Conservation (phyloP, 768 basidiomycete genomes). For the Paxillus ammoniavirescens region DNA sequence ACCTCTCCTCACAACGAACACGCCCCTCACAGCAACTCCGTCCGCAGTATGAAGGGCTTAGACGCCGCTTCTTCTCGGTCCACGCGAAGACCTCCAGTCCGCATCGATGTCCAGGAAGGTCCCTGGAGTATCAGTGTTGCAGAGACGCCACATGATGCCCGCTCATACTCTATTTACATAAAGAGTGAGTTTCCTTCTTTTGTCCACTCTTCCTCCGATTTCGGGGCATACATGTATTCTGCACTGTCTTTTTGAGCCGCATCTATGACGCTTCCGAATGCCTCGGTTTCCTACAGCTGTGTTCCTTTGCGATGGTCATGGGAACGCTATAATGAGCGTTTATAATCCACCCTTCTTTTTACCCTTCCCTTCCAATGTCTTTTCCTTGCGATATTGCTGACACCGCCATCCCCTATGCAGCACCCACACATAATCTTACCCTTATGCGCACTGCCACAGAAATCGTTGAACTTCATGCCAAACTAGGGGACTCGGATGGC, state of each 20-base stretch:
- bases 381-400: conserved; percentile 26
- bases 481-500: conserved; percentile 67
- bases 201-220: conserved; percentile 22
- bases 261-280: conserved; percentile 24
- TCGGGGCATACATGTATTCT: conserved; percentile 15
- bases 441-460: conserved; percentile 77
- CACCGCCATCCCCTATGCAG: conserved; percentile 41
- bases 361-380: conserved; percentile 7
- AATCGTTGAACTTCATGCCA: conserved; percentile 77
- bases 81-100: conserved; percentile 49
- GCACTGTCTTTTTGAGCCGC: conserved; percentile 18
- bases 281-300: conserved; percentile 22
- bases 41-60: conserved; percentile 42
- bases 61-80: conserved; percentile 42
- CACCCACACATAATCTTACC: conserved; percentile 87
- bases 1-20: conserved; percentile 31
- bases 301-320: conserved; percentile 14
- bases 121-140: conserved; percentile 89
- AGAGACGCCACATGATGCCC: conserved; percentile 73
- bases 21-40: conserved; percentile 30
- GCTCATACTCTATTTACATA: conserved; percentile 77
- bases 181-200: conserved; percentile 64
- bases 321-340: conserved; percentile 10
- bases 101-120: conserved; percentile 74
- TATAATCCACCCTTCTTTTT: conserved; percentile 14